These are phyloP conservation scores for Dittrichia graveolens DNA, from an alignment of 129 eudicot species.

Conservation along the genomic window DNA sequence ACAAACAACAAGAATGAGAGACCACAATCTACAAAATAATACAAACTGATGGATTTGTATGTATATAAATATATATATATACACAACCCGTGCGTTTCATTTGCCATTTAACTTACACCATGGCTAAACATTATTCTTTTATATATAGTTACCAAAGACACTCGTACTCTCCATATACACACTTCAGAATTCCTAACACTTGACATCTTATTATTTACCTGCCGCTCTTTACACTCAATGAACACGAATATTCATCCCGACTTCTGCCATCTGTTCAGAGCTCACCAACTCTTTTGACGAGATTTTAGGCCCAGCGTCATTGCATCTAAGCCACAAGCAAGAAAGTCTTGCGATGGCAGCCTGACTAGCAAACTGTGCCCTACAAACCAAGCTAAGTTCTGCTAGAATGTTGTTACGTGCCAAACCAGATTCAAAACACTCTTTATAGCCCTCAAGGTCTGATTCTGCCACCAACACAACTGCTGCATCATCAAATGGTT, in stretches of 20 bases:
- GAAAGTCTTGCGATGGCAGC: slow-evolving; percentile 67
- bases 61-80: background rate
- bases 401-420: slow-evolving; percentile 34
- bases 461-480: slow-evolving; percentile 61
- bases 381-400: slow-evolving; percentile 53
- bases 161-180: slow-evolving; percentile 43
- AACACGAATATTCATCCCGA: slow-evolving; percentile 53
- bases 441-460: slow-evolving; percentile 75
- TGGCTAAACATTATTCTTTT: slow-evolving; percentile 23
- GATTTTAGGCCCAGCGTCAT: slow-evolving; percentile 41
- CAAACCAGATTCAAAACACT: slow-evolving; percentile 35
- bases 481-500: slow-evolving; percentile 62
- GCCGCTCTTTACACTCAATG: slow-evolving; percentile 36
- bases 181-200: slow-evolving; percentile 34
- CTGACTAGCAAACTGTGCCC: slow-evolving; percentile 64
- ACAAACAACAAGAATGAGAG: background rate
- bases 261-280: slow-evolving; percentile 35
- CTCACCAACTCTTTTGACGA: slow-evolving; percentile 37
- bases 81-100: slow-evolving; percentile 26
- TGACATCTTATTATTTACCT: background rate
- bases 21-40: slow-evolving; percentile 7
- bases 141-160: slow-evolving; percentile 24
- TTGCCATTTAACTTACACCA: slow-evolving; percentile 20
- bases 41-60: slow-evolving; percentile 11
- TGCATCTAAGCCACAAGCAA: slow-evolving; percentile 57